phyloP scores from a whole-genome alignment of 345 rosid genomes.

The Aquilaria sinensis region DNA sequence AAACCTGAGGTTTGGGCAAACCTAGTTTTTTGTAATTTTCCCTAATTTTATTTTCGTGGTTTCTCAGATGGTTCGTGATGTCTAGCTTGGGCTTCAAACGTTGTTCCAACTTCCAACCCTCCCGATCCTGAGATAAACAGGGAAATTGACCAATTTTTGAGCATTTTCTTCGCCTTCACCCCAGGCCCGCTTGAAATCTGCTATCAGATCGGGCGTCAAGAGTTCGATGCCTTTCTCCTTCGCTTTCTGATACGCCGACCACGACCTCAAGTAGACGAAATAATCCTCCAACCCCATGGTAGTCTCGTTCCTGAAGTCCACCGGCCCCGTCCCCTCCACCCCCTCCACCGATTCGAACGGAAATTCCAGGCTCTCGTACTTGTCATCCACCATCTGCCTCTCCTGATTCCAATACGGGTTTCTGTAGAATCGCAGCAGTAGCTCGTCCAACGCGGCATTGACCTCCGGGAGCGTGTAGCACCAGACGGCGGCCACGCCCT shows the following conservation, averaged over 20 bases:
- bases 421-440: constrained; percentile 40
- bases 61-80: too few relatives aligned
- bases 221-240: constrained; percentile 59
- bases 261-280: constrained; percentile 51
- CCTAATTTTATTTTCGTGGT: too few relatives aligned
- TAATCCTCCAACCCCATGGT: constrained; percentile 49
- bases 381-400: constrained; percentile 53
- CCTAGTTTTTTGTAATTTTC: too few relatives aligned
- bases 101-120: constrained; percentile 26
- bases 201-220: constrained; percentile 29
- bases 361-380: constrained; percentile 39
- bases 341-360: constrained; percentile 66
- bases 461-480: constrained; percentile 74
- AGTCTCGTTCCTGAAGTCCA: constrained; percentile 43
- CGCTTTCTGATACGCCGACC: constrained; percentile 73
- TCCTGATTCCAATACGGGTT: constrained; percentile 56
- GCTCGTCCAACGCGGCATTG: constrained; percentile 39
- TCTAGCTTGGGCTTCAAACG: neutral
- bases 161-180: constrained; percentile 19
- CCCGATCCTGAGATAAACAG: constrained; percentile 64
- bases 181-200: constrained; percentile 50
- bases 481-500: constrained; percentile 77
- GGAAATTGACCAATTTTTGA: constrained; percentile 40
- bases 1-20: too few relatives aligned
- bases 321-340: constrained; percentile 42